Conservation (phyloP, 495 filamentous ascomycete species). For the Aspergillus affinis region DNA sequence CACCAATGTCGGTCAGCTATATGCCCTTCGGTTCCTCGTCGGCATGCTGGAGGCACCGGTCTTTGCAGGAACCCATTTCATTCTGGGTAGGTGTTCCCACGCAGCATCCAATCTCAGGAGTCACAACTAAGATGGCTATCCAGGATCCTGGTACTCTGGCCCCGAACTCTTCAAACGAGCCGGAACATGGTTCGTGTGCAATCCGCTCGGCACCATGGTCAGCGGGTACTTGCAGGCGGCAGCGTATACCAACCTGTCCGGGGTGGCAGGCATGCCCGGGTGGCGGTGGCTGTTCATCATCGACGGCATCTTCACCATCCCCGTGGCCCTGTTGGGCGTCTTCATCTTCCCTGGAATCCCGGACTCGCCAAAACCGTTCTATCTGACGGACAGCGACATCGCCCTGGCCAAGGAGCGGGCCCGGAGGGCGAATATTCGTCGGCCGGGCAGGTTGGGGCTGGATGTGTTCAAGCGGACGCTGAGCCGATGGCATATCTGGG, state of each 20-base stretch:
- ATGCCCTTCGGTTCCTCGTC: slow-evolving; percentile 56
- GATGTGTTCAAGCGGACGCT: slow-evolving; percentile 44
- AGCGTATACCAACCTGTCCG: slow-evolving; percentile 46
- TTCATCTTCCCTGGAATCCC: slow-evolving; percentile 50
- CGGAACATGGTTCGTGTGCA: slow-evolving; percentile 39
- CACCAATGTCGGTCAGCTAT: slow-evolving; percentile 35
- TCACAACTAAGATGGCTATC: too few relatives aligned
- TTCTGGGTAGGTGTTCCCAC: slow-evolving; percentile 26
- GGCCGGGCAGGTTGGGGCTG: slow-evolving; percentile 36
- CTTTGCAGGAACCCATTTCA: slow-evolving; percentile 44
- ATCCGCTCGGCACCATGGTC: slow-evolving; percentile 36
- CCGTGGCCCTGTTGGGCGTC: slow-evolving; percentile 45
- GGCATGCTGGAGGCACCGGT: slow-evolving; percentile 45
- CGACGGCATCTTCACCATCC: slow-evolving; percentile 50
- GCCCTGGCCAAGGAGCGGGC: slow-evolving; percentile 37
- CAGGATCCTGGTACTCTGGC: slow-evolving; percentile 41
- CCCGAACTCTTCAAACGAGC: slow-evolving; percentile 41
- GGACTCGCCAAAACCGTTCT: slow-evolving; percentile 43
- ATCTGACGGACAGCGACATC: slow-evolving; percentile 37
- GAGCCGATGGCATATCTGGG: slow-evolving; percentile 48
- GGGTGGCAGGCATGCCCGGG: slow-evolving; percentile 44
- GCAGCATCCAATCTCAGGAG: too few relatives aligned
- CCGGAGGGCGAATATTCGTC: slow-evolving; percentile 25
- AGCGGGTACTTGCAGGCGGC: slow-evolving; percentile 47
- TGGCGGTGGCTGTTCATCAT: slow-evolving; percentile 53